Evolutionary conservation across 2,329 filamentous ascomycete species (phyloP).

Genomic region (Colletotrichum costaricense): DNA sequence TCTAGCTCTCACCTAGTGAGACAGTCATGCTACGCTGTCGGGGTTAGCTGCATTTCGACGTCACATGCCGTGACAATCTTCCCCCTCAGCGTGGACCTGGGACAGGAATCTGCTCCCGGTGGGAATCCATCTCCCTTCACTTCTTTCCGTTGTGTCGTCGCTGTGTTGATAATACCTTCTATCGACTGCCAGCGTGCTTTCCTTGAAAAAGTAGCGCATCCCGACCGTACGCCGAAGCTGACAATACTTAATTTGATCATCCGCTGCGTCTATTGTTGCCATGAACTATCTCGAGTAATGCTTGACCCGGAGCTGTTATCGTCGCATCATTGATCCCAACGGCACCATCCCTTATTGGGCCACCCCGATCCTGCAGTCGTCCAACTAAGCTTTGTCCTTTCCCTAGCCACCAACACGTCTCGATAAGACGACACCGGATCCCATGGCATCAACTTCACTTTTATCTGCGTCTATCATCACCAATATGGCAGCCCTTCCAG

Average conservation of each 20-base stretch:
- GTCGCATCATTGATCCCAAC: not conserved
- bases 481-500: slow-evolving; percentile 13
- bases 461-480: not conserved
- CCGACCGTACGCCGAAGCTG: not conserved
- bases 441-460: not conserved
- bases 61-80: slow-evolving; percentile 14
- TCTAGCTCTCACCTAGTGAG: not conserved
- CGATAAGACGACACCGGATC: not conserved
- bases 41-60: slow-evolving; percentile 3
- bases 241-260: not conserved
- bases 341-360: no score
- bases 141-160: not conserved
- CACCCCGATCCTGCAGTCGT: no score
- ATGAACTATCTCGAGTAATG: not conserved
- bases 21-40: not conserved
- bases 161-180: no score
- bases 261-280: not conserved
- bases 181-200: not conserved
- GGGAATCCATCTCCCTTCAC: not conserved
- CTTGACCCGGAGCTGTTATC: not conserved
- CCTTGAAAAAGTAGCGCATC: not conserved
- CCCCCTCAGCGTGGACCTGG: not conserved
- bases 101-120: slow-evolving; percentile 1
- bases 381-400: not conserved
- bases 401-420: no score